Evolutionary conservation across 106 monocot genomes (phyloP), one percentile per base, ranked within the genome.

Genomic region (Chionographis japonica): DNA sequence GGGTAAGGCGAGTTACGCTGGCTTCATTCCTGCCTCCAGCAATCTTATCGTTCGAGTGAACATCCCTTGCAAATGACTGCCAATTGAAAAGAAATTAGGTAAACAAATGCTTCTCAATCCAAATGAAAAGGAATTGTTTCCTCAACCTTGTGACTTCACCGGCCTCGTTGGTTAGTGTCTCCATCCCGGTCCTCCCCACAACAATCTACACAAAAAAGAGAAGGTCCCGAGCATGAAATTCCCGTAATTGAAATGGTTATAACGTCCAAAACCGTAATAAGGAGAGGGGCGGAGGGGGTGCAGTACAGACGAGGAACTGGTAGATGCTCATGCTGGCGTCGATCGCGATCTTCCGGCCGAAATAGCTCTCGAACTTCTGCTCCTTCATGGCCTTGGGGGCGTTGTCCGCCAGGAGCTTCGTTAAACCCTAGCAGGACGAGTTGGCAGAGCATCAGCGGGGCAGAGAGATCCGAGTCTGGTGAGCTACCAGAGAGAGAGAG

Each of bases 311-410:
- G 19, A 97, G 89, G 69, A 97, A 97, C 74, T 97, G 97, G 80
- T 97, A 97, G 70, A 97, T 92, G 79, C 97, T 89, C 86, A 97
- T 86, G 86, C 92, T 92, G 68, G 97, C 89, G 65, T 97, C 97
- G 39, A 97, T 69, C 49, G 92, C 92, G 62, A 97, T 83, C 82
- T 86, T 85, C 15, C 97, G 92, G 8, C 97, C 97, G 43, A 78
- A 86, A 50, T 92, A 97, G 76, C 86, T 78, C 82, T 92, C 97
- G 54, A 97, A 83, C 80, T 89, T 89, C 65, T 83, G 77, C 84
- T 85, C 85, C 82, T 91, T 88, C 85, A 82, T 88, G 60, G 80
- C 68, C 50, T 75, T 84, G 20, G 97, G 97, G 19, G 97, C 92
- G 61, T 88, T 81, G 54, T 97, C 97, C 40, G 97, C 86, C 63